Conservation (phyloP, 495 filamentous ascomycete species). For the Penicillium coffeae region DNA sequence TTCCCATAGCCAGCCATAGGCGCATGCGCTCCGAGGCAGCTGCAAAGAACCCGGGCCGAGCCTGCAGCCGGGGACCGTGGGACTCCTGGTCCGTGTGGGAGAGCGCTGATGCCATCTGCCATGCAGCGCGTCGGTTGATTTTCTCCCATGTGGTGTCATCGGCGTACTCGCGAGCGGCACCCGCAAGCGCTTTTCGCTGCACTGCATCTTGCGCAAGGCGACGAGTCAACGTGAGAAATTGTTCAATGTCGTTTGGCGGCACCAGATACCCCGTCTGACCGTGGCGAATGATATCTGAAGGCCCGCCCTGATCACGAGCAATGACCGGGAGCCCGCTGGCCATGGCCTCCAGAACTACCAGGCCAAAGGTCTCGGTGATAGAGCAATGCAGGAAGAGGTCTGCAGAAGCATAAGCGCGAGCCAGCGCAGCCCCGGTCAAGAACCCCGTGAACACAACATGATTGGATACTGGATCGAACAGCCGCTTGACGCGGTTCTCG, state of each 20-base stretch:
- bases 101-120: conserved; percentile 52
- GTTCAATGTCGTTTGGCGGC: conserved; percentile 48
- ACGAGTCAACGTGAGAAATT: conserved; percentile 45
- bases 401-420: conserved; percentile 54
- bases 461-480: conserved; percentile 43
- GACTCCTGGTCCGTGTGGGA: conserved; percentile 27
- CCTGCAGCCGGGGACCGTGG: conserved; percentile 1
- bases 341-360: conserved; percentile 64
- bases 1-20: conserved; percentile 21
- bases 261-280: conserved; percentile 55
- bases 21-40: conserved; percentile 21
- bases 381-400: conserved; percentile 64
- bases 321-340: conserved; percentile 61
- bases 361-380: conserved; percentile 62
- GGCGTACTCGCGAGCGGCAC: conserved; percentile 44
- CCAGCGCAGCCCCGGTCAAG: conserved; percentile 49
- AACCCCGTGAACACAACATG: conserved; percentile 59
- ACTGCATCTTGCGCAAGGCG: conserved; percentile 34
- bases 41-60: conserved; percentile 7
- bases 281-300: conserved; percentile 56
- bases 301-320: conserved; percentile 60
- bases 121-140: conserved; percentile 58
- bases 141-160: conserved; percentile 61
- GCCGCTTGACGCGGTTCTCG: conserved; percentile 48
- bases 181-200: conserved; percentile 34